Conservation (phyloP, 2,329 filamentous ascomycete genomes). For the Claviceps africana region DNA sequence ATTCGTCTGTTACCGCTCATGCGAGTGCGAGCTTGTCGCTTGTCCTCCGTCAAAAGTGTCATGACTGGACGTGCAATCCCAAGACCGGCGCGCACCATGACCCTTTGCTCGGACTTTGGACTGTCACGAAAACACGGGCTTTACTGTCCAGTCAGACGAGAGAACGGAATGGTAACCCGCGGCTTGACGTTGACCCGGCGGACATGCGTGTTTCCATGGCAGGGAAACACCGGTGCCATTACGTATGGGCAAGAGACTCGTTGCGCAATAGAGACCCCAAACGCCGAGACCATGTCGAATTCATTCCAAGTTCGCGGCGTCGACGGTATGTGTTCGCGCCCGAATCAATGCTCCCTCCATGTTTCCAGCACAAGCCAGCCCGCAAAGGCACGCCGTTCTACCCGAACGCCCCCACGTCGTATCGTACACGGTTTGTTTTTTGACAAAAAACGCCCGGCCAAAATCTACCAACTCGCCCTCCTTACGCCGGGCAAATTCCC, state of each 20-base stretch:
- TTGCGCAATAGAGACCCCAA: background rate
- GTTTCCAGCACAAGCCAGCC: background rate
- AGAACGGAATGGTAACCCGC: background rate
- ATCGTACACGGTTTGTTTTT: background rate
- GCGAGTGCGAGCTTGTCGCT: too few species aligned
- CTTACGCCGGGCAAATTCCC: slow-evolving; percentile 83
- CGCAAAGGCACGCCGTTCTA: background rate
- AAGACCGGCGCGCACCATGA: background rate
- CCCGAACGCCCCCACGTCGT: background rate
- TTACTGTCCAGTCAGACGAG: background rate
- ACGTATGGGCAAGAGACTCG: background rate
- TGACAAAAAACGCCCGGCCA: background rate
- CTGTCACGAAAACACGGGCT: background rate
- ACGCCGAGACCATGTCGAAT: background rate
- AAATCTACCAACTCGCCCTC: slow-evolving; percentile 86
- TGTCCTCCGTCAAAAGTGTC: background rate
- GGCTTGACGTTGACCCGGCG: background rate
- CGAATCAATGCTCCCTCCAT: background rate
- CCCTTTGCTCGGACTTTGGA: background rate
- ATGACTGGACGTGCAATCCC: background rate
- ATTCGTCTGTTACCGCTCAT: too few species aligned
- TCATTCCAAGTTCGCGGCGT: background rate
- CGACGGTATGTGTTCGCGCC: background rate
- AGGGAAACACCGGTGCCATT: background rate
- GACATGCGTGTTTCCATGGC: background rate